Percentiles rank a stretch among this genome's conserved stretches.
These are phyloP conservation scores for Przewalskia tangutica DNA, from an alignment of 257 asterid genomes.

Conservation along the genomic window DNA sequence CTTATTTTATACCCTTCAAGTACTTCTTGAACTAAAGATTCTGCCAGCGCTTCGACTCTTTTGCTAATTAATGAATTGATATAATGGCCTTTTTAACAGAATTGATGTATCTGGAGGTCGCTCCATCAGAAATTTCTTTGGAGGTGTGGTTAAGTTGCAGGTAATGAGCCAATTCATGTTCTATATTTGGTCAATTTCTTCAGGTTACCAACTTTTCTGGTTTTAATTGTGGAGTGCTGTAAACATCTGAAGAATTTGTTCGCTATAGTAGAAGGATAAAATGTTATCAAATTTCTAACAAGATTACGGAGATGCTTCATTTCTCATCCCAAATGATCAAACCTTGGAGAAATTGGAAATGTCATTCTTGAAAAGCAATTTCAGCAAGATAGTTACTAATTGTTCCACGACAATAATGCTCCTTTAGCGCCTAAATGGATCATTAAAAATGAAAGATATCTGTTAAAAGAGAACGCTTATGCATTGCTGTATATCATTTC, in stretches of 20 bases:
- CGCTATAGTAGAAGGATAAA: background rate
- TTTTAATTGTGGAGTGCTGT: background rate
- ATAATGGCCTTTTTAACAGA: slow-evolving; percentile 25
- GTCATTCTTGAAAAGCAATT: background rate
- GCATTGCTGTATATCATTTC: background rate
- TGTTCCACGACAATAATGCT: background rate
- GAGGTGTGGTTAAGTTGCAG: slow-evolving; percentile 57
- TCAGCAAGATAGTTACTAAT: background rate
- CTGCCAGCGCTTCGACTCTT: background rate
- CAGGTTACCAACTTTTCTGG: background rate
- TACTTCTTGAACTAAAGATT: background rate
- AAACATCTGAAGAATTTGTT: background rate
- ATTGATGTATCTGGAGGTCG: slow-evolving; percentile 56
- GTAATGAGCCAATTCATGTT: slow-evolving; percentile 13
- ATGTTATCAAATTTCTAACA: background rate
- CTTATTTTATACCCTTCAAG: background rate
- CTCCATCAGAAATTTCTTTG: slow-evolving; percentile 39
- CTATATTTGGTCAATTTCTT: background rate
- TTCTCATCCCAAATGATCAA: background rate
- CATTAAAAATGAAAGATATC: background rate
- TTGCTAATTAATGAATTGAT: background rate
- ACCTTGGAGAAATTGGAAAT: background rate
- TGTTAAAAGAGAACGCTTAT: background rate
- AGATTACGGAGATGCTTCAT: background rate
- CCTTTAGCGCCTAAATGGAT: background rate